Percentiles rank a stretch among this genome's conserved stretches.
Evolutionary conservation across 1,284 basidiomycete genomes (phyloP).

Genomic region (Sphagnurus paluster): DNA sequence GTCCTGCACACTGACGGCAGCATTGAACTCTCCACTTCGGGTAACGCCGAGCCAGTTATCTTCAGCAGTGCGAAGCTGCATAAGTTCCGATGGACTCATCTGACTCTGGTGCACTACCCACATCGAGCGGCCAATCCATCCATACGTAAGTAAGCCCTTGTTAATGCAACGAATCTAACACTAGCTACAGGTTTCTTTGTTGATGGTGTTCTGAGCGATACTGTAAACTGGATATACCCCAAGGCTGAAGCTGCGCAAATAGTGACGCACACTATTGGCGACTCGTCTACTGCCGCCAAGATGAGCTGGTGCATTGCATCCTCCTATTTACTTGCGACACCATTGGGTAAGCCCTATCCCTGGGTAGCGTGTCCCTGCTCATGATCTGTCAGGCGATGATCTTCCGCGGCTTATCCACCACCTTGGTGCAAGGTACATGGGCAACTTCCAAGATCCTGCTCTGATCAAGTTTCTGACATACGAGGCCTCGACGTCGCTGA

Average conservation of each 20-base stretch:
- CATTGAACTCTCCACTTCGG: slow-evolving; percentile 50
- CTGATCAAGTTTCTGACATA: slow-evolving; percentile 76
- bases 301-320: slow-evolving; percentile 75
- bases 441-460: slow-evolving; percentile 64
- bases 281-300: slow-evolving; percentile 36
- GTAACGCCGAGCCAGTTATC: slow-evolving; percentile 37
- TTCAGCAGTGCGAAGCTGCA: slow-evolving; percentile 47
- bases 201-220: slow-evolving; percentile 66
- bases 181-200: slow-evolving; percentile 61
- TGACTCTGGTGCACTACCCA: slow-evolving; percentile 64
- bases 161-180: slow-evolving; percentile 6
- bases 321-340: slow-evolving; percentile 57
- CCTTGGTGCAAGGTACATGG: slow-evolving; percentile 72
- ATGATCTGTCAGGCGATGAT: slow-evolving; percentile 50
- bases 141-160: slow-evolving; percentile 50
- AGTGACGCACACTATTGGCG: slow-evolving; percentile 54
- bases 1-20: slow-evolving; percentile 54
- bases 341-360: slow-evolving; percentile 48
- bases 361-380: background rate
- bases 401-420: slow-evolving; percentile 71
- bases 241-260: slow-evolving; percentile 41
- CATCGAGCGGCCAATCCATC: slow-evolving; percentile 54
- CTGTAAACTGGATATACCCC: slow-evolving; percentile 62
- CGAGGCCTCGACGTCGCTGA: slow-evolving; percentile 74
- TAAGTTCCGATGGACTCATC: slow-evolving; percentile 67